These are phyloP conservation scores for Trichoderma brevicompactum DNA, from an alignment of 2,329 filamentous ascomycete species.

Conservation along the genomic window DNA sequence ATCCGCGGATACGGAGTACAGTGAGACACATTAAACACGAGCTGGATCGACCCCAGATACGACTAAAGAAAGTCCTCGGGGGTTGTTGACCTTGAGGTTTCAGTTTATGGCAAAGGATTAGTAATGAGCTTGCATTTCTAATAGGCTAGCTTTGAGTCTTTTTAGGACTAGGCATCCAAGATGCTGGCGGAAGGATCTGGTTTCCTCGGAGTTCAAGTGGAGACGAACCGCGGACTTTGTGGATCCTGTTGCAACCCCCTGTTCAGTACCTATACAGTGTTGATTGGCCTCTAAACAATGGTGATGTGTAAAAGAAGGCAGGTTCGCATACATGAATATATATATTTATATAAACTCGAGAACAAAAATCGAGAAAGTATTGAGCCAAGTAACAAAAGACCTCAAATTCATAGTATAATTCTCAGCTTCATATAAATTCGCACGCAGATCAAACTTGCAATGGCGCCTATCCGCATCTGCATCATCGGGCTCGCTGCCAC, in stretches of 20 bases:
- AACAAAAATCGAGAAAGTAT: neutral
- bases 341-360: neutral
- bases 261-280: neutral
- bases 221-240: conserved; percentile 13
- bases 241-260: conserved; percentile 3
- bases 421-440: neutral
- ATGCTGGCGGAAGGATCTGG: neutral
- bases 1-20: conserved; percentile 2
- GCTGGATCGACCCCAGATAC: neutral
- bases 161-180: neutral
- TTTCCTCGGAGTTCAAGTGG: conserved; percentile 21
- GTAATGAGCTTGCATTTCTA: neutral
- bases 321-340: neutral
- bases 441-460: neutral
- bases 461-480: conserved; percentile 21
- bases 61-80: conserved; percentile 10
- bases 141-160: neutral
- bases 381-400: neutral
- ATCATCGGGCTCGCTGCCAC: conserved; percentile 19
- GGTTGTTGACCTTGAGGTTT: neutral
- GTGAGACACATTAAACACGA: neutral
- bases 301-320: neutral
- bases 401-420: neutral
- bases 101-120: neutral
- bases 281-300: neutral